Conservation (phyloP, 2,329 filamentous ascomycete genomes). For the Phyllosticta citribraziliensis region DNA sequence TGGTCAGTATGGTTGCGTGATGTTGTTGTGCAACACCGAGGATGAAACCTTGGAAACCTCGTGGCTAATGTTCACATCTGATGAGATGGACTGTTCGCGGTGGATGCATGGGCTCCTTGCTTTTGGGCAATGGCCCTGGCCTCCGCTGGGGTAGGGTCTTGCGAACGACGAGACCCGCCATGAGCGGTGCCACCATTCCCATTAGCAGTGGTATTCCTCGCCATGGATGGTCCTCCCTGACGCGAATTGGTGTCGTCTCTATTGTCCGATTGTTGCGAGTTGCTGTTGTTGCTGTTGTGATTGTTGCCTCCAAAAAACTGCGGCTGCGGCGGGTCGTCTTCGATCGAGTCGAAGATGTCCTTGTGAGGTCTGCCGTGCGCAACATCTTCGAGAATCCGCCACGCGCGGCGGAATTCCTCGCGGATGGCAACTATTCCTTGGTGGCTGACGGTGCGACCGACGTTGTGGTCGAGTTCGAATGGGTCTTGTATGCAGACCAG, state of each 20-base stretch:
- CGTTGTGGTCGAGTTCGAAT: slow-evolving; percentile 80
- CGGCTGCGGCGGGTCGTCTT: slow-evolving; percentile 4
- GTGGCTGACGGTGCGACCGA: slow-evolving; percentile 77
- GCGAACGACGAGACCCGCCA: background rate
- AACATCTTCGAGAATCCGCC: slow-evolving; percentile 43
- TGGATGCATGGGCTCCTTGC: background rate
- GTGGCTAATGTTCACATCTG: background rate
- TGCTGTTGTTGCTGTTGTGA: background rate
- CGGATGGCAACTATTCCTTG: slow-evolving; percentile 71
- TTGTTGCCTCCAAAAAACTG: slow-evolving; percentile 1
- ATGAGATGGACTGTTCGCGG: background rate
- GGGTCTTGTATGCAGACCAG: slow-evolving; percentile 88
- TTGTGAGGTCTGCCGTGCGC: background rate
- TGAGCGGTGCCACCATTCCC: background rate
- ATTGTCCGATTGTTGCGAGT: background rate
- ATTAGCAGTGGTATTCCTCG: background rate
- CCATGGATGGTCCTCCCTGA: background rate
- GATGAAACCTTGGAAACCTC: background rate
- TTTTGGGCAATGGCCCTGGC: background rate
- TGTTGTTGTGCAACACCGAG: background rate
- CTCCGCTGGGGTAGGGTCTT: background rate
- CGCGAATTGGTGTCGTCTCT: background rate
- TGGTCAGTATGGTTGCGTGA: background rate
- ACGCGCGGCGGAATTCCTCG: slow-evolving; percentile 74
- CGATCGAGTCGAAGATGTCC: slow-evolving; percentile 3